Conservation (phyloP, 345 rosid genomes). For the Abelmoschus esculentus region DNA sequence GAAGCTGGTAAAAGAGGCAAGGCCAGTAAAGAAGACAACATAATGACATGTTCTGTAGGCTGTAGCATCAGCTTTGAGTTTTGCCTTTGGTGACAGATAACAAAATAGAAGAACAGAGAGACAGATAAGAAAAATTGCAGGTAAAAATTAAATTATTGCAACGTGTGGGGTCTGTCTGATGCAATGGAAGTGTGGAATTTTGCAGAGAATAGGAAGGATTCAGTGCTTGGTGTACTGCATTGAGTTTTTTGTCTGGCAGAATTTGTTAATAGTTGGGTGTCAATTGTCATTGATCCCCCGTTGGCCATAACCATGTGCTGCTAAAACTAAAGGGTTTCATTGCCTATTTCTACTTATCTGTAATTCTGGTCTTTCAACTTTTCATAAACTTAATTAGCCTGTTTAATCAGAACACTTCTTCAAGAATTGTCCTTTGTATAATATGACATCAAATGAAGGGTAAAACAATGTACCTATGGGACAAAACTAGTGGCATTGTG, state of each 20-base stretch:
- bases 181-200: constrained; percentile 3
- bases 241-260: constrained; percentile 18
- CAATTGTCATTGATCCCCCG: background rate
- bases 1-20: background rate
- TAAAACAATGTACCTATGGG: no score
- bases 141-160: background rate
- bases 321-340: no score
- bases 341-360: no score
- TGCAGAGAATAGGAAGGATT: constrained; percentile 14
- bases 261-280: constrained; percentile 12
- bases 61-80: background rate
- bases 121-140: background rate
- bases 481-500: no score
- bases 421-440: no score
- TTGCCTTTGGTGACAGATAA: constrained; percentile 4
- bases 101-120: constrained; percentile 5
- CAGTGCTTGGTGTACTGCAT: constrained; percentile 12
- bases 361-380: no score
- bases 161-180: constrained; percentile 6
- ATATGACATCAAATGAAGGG: no score
- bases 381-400: no score
- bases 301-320: constrained; percentile 11
- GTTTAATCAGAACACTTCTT: no score
- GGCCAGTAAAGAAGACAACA: background rate
- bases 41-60: background rate